These are phyloP conservation scores for Monosporozyma yasuniensis DNA, from an alignment of 805 yeast genomes.

Conservation along the genomic window DNA sequence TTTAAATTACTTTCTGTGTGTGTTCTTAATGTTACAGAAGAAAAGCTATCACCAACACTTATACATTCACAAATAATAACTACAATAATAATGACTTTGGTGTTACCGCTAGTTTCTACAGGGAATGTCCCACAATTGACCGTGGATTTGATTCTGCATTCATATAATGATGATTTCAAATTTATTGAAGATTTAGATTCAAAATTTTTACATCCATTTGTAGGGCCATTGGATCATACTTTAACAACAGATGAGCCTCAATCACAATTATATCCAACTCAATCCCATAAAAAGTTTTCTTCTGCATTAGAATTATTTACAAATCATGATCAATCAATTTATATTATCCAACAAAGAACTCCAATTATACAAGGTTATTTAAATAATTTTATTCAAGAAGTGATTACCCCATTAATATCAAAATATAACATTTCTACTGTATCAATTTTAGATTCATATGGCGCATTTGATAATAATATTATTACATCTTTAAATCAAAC, in stretches of 20 bases:
- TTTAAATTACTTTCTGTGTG: no score
- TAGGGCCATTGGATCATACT: constrained; percentile 61
- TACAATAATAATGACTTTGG: constrained; percentile 27
- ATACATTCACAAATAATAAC: no score
- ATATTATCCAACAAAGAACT: constrained; percentile 72
- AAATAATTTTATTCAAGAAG: constrained; percentile 40
- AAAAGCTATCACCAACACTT: neutral
- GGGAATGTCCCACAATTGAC: constrained; percentile 88
- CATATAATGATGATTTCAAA: constrained; percentile 30
- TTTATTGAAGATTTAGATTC: constrained; percentile 53
- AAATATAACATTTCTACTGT: constrained; percentile 36
- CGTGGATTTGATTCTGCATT: constrained; percentile 59
- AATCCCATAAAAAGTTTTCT: constrained; percentile 29
- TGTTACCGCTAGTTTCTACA: constrained; percentile 73
- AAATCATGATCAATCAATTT: constrained; percentile 33
- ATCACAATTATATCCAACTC: neutral
- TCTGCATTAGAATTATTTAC: constrained; percentile 61
- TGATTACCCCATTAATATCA: constrained; percentile 42
- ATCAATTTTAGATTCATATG: constrained; percentile 61
- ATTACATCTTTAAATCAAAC: neutral
- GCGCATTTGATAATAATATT: constrained; percentile 34
- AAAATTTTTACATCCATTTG: constrained; percentile 64
- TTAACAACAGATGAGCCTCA: constrained; percentile 1
- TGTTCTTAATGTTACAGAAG: no score
- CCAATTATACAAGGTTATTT: constrained; percentile 68